A percentile compares a stretch with the other conserved stretches of the same genome.
Conservation (phyloP, 2,329 filamentous ascomycete genomes). For the Fusarium domesticum region DNA sequence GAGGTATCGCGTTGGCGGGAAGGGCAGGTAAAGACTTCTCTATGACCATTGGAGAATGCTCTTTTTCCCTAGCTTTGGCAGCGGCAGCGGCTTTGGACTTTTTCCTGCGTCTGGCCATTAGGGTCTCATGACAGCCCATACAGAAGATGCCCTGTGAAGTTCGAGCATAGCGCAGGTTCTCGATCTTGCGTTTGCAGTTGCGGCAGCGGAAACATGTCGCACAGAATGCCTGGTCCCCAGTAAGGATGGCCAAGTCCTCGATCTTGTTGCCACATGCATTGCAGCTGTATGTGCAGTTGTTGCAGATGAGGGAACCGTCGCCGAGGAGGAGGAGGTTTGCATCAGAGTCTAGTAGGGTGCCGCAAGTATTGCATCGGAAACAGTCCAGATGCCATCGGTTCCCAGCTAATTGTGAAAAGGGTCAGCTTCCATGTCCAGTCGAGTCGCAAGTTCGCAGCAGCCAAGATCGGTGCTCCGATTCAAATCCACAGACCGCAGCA, state of each 20-base stretch:
- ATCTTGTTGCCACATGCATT: conserved; percentile 97
- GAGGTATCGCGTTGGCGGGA: conserved; percentile 68
- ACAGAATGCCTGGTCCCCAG: conserved; percentile 96
- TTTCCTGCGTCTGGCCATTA: conserved; percentile 91
- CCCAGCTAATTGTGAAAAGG: conserved; percentile 58
- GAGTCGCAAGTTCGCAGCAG: no score
- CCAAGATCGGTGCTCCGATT: neutral
- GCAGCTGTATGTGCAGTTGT: conserved; percentile 99
- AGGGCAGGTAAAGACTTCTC: conserved; percentile 93
- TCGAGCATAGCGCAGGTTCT: conserved; percentile 94
- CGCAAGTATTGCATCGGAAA: conserved; percentile 95
- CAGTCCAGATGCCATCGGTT: conserved; percentile 99
- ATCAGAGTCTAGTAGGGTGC: conserved; percentile 93
- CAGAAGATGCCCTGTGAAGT: conserved; percentile 99
- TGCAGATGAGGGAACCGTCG: conserved; percentile 97
- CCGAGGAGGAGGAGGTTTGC: conserved; percentile 95
- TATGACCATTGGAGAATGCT: conserved; percentile 64
- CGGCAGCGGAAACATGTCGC: conserved; percentile 95
- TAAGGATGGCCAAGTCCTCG: conserved; percentile 94
- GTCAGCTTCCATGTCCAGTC: conserved; percentile 32
- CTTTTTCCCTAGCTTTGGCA: conserved; percentile 61
- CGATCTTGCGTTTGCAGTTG: conserved; percentile 98
- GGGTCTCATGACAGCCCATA: conserved; percentile 96
- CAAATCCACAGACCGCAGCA: neutral
- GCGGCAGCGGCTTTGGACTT: conserved; percentile 67